Evolutionary conservation across 2,329 filamentous ascomycete species (phyloP).

Genomic region (Trichoderma simmonsii): DNA sequence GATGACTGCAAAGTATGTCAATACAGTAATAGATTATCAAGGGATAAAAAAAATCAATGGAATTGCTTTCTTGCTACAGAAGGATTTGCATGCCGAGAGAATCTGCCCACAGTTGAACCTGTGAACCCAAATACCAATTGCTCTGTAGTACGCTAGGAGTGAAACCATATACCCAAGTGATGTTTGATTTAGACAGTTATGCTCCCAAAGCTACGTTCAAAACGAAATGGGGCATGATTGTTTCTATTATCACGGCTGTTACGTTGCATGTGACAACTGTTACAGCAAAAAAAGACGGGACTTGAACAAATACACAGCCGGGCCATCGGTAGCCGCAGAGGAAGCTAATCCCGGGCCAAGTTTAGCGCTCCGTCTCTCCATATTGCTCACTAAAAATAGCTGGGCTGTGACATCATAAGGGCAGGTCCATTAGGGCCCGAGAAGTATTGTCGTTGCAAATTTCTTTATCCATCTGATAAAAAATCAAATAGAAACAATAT

Average conservation of each 20-base stretch:
- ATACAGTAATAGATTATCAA: constrained; percentile 3
- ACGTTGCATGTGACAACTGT: not conserved
- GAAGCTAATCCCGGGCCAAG: not conserved
- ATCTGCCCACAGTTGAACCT: not conserved
- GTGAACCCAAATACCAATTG: not conserved
- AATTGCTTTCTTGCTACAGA: not conserved
- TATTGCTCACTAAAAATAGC: not conserved
- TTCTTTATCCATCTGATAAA: not conserved
- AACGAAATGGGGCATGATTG: not conserved
- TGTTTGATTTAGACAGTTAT: not conserved
- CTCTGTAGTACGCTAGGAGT: not conserved
- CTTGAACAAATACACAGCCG: not conserved
- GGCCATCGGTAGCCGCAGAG: not conserved
- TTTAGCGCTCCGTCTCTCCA: not conserved
- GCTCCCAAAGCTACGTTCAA: not conserved
- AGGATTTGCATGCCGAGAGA: not conserved
- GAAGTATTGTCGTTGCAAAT: not conserved
- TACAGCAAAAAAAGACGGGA: not conserved
- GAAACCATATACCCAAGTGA: not conserved
- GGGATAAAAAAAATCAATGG: not conserved
- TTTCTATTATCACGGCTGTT: not conserved
- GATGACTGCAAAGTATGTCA: constrained; percentile 12
- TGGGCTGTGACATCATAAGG: not conserved
- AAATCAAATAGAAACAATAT: not conserved
- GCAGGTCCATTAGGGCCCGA: not conserved